Evolutionary conservation across 495 filamentous ascomycete species (phyloP).

Genomic region (Penicillium roqueforti): DNA sequence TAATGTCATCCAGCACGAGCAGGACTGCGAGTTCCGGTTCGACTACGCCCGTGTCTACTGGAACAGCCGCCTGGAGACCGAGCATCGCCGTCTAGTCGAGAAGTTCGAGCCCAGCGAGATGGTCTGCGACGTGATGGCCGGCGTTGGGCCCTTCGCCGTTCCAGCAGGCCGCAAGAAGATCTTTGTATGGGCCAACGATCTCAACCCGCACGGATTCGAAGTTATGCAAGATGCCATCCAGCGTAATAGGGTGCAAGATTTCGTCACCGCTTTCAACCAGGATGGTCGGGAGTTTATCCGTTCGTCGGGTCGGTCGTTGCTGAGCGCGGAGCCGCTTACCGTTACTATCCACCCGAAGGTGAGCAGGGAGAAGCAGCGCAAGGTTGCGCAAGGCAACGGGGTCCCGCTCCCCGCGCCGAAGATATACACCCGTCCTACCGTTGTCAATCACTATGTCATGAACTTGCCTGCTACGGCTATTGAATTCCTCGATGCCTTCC

Average conservation of each 20-base stretch:
- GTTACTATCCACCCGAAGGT: conserved; percentile 37
- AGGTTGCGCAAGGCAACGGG: conserved; percentile 16
- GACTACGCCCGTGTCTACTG: conserved; percentile 84
- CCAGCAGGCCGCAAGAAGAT: conserved; percentile 84
- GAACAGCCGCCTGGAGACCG: conserved; percentile 85
- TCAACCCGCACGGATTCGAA: conserved; percentile 83
- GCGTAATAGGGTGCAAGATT: conserved; percentile 74
- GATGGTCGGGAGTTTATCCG: conserved; percentile 82
- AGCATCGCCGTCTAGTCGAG: conserved; percentile 76
- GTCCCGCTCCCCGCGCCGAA: conserved; percentile 34
- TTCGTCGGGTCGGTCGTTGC: conserved; percentile 58
- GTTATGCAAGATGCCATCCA: conserved; percentile 64
- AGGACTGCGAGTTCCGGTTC: conserved; percentile 48
- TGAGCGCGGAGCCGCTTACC: conserved; percentile 46
- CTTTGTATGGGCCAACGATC: conserved; percentile 96
- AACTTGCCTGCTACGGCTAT: conserved; percentile 90
- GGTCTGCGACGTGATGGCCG: conserved; percentile 96
- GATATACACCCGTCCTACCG: conserved; percentile 53
- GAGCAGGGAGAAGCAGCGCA: conserved; percentile 23
- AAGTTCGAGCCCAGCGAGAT: conserved; percentile 80
- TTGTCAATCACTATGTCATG: conserved; percentile 91
- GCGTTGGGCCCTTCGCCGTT: conserved; percentile 91
- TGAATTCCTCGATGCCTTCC: conserved; percentile 79
- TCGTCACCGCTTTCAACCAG: conserved; percentile 70
- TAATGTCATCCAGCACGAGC: conserved; percentile 65